Base-by-base conservation (phyloP, 176 grass and related monocot species). In the Themeda triandra region DNA sequence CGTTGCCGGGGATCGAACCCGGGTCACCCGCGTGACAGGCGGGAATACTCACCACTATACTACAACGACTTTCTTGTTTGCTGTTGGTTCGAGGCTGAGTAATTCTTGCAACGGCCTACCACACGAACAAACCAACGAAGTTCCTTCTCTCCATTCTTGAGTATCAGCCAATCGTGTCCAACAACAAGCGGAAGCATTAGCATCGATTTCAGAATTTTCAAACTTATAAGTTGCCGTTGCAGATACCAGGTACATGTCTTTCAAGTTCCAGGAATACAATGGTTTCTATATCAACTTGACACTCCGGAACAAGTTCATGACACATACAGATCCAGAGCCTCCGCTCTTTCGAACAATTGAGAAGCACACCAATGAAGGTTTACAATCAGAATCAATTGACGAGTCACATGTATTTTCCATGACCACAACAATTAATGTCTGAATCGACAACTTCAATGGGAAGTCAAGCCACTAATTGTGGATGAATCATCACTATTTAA, bases 1-100 rank as follows among this genome's bases (percentile, higher is more conserved):
- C 89, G 87, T 89, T 97, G 87, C 89, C 92, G 94, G 94, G 89
- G 89, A 97, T 97, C 89, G 85, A 97, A 97, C 94, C 91, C 94
- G 85, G 87, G 89, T 93, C 87, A 21, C 85, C 85, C 87, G 92
- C 92, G 85, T 97, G 94, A 97, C 91, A 93, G 94, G 87, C 94
- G 87, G 87, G 87, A 87, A 93, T 94, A 97, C 91, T 97, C 71
- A 93, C 94, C 91, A 93, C 91, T 92, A 90, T 88, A 90, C 91
- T 97, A 93, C 94, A 92, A 97, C 89, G 91, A 93, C 94, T 60
- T 59, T 6, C 24, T 6, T 41, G 75, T 2, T 51, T 51, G 4
- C 2, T 2, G 5, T 5, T 51, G 48, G 48, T 5, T 15, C 45
- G 1, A 48, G n/a, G n/a, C 42, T 14, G 12, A 45, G 13, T 42